Evolutionary conservation across 2,329 filamentous ascomycete species (phyloP).

Genomic region (Aspergillus melleus): DNA sequence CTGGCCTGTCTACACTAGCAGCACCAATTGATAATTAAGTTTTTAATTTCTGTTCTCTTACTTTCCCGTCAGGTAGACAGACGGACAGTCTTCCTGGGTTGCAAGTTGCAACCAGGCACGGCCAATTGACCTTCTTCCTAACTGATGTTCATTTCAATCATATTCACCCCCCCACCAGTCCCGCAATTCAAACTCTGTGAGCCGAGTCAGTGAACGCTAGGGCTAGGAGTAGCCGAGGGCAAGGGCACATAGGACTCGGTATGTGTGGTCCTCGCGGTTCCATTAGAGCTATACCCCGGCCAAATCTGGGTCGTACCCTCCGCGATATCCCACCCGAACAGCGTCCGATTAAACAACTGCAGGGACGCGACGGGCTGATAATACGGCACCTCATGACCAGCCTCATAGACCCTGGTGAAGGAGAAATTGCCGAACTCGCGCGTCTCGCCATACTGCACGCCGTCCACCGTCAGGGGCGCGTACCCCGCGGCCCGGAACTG

Average conservation of each 20-base stretch:
- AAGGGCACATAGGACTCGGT: constrained; percentile 43
- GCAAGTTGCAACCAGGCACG: neutral
- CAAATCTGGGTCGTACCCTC: constrained; percentile 47
- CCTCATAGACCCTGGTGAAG: constrained; percentile 66
- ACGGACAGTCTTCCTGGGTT: neutral
- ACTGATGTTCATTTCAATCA: neutral
- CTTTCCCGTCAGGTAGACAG: neutral
- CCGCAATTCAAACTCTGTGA: neutral
- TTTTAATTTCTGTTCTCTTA: no score
- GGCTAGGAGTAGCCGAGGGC: constrained; percentile 23
- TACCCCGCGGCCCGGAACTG: constrained; percentile 70
- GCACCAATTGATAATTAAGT: no score
- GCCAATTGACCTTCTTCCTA: no score
- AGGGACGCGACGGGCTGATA: constrained; percentile 60
- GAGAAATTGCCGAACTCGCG: constrained; percentile 75
- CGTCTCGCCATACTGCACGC: constrained; percentile 66
- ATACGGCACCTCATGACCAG: constrained; percentile 63
- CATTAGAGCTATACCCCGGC: constrained; percentile 41
- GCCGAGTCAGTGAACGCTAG: neutral
- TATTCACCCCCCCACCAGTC: neutral
- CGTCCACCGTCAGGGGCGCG: constrained; percentile 68
- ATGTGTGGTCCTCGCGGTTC: constrained; percentile 45
- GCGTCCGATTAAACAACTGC: constrained; percentile 61
- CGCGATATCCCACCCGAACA: constrained; percentile 57
- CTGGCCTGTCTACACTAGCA: no score